A percentile compares a stretch with the other conserved stretches of the same genome.
These are phyloP conservation scores for Ilex paraguariensis DNA, from an alignment of 305 asterid genomes.

Conservation along the genomic window DNA sequence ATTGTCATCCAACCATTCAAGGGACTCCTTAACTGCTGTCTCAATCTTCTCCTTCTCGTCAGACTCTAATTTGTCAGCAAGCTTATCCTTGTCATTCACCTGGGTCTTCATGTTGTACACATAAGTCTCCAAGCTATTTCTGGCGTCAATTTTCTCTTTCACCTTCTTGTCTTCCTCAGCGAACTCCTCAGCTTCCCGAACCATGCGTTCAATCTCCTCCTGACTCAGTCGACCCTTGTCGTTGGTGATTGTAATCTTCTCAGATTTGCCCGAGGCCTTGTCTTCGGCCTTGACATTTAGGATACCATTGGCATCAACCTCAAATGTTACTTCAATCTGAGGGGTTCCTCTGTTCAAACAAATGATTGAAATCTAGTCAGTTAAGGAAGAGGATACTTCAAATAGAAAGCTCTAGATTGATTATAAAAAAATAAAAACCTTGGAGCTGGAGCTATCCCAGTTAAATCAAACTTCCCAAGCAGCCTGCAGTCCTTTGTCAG, in stretches of 20 bases:
- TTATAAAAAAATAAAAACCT: not conserved
- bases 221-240: conserved; percentile 34
- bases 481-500: not conserved
- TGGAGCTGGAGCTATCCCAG: conserved; percentile 10
- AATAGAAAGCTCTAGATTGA: no score
- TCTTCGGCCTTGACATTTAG: conserved; percentile 36
- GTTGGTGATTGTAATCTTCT: conserved; percentile 30
- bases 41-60: conserved; percentile 29
- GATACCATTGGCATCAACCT: conserved; percentile 32
- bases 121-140: conserved; percentile 33
- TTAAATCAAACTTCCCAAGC: conserved; percentile 3
- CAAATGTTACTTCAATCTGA: conserved; percentile 41
- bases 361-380: not conserved
- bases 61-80: conserved; percentile 26
- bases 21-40: conserved; percentile 25
- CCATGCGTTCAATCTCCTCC: conserved; percentile 36
- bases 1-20: conserved; percentile 36
- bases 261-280: conserved; percentile 26
- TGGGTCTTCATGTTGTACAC: conserved; percentile 35
- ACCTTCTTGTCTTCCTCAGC: conserved; percentile 37
- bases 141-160: conserved; percentile 32
- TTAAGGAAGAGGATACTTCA: not conserved
- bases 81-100: conserved; percentile 27
- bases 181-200: conserved; percentile 45
- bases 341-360: conserved; percentile 30